Base-by-base conservation (phyloP, 2,329 filamentous ascomycete genomes). In the Colletotrichum coccodes region DNA sequence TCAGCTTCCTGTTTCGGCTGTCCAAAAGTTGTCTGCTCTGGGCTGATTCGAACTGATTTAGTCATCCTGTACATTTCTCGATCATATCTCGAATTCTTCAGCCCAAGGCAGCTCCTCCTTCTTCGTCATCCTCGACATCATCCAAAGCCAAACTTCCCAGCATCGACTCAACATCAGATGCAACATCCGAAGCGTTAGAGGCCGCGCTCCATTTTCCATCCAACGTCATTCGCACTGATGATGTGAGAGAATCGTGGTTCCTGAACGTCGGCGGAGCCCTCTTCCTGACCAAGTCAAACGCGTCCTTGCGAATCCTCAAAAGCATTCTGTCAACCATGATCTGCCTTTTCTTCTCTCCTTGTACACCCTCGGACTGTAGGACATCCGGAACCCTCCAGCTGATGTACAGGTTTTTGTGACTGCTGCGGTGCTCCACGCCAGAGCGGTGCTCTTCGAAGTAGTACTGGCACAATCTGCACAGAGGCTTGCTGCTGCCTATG, bases 401-500 rank as follows among this genome's bases (percentile, higher is more conserved):
- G 23, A 54, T 18, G 42, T 83, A 84, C 1, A 83, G 42, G 11
- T 83, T 84, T 0, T 74, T 71, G 46, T 82, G 80, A 0, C 76
- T 72, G 4, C 72, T 30, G 0, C 81, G 75, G 1, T 78, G 75
- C 36, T 56, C 32, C 18, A 72, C 62, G 46, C 64, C 46, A 28
- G 68, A 64, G 0, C 71, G 71, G 44, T 77, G 75, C 0, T 70
- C 71, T 2, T 70, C 64, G 28, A 83, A 80, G 60, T 80, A 84
- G 52, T 78, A 77, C 8, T 73, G 53, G 36, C 82, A 84, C 2
- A 83, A 74, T 0, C 76, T 74, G 47, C 82, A 84, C 0, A 79
- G 77, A 0, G 80, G 80, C 71, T 84, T 83, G 72, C 80, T 82
- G 21, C 73, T 75, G 0, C 80, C 81, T 18, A 84, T 80, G 64